A percentile compares a stretch with the other conserved stretches of the same genome.
These are phyloP conservation scores for Atkinsonella texensis DNA, from an alignment of 2,329 filamentous ascomycete species.

Conservation along the genomic window DNA sequence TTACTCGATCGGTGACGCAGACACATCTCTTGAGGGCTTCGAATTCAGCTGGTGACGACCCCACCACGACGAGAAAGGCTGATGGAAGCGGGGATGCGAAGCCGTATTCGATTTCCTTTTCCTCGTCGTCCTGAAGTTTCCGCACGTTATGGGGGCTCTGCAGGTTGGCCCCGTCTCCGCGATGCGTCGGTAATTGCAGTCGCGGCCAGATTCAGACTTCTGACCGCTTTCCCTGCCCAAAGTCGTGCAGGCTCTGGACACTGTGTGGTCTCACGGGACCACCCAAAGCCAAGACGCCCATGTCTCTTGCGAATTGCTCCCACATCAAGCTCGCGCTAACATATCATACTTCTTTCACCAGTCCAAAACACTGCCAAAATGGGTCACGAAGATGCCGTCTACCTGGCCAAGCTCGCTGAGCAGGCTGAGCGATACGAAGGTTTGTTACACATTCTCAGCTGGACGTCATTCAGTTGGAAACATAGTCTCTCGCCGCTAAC, in stretches of 20 bases:
- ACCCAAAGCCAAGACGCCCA: not conserved
- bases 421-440: slow-evolving; percentile 99
- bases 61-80: slow-evolving; percentile 2
- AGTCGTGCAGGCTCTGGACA: not conserved
- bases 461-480: not conserved
- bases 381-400: slow-evolving; percentile 99
- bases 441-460: slow-evolving; percentile 34
- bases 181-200: not conserved
- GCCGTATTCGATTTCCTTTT: not conserved
- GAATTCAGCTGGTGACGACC: not conserved
- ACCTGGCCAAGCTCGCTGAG: slow-evolving; percentile 99
- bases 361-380: slow-evolving; percentile 46
- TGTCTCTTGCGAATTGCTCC: not conserved
- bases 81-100: not conserved
- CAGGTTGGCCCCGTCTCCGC: not conserved
- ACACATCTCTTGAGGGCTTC: not conserved
- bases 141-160: not conserved
- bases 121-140: not conserved
- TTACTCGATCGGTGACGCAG: slow-evolving; percentile 1
- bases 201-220: not conserved
- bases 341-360: not conserved
- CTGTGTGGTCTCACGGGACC: not conserved
- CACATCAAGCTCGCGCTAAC: slow-evolving; percentile 1
- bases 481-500: slow-evolving; percentile 13
- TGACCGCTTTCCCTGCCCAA: slow-evolving; percentile 2